Conservation (phyloP, 23 red algal genomes). For the Gracilaria vermiculophylla region DNA sequence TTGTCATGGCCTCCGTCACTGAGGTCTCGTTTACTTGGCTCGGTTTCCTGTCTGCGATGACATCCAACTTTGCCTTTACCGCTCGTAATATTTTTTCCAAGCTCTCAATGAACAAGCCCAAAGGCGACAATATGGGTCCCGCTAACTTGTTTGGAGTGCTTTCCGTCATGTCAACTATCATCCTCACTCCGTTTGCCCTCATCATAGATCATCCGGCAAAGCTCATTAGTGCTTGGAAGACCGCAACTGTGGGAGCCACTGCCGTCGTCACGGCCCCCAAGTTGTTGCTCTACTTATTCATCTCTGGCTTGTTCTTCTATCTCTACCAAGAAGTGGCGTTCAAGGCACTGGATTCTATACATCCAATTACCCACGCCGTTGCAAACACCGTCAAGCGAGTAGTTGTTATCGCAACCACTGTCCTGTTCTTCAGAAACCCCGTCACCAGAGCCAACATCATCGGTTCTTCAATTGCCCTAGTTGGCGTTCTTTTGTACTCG, state of each 20-base stretch:
- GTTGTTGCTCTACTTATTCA: conserved; percentile 58
- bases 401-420: conserved; percentile 86
- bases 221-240: conserved; percentile 73
- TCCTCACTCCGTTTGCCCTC: conserved; percentile 91
- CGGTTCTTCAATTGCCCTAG: conserved; percentile 82
- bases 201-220: conserved; percentile 82
- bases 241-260: conserved; percentile 75
- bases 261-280: conserved; percentile 83
- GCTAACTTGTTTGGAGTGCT: conserved; percentile 91
- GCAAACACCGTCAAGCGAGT: conserved; percentile 98
- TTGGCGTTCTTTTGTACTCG: conserved; percentile 93
- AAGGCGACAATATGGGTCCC: conserved; percentile 89
- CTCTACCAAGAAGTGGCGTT: conserved; percentile 97
- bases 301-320: conserved; percentile 94
- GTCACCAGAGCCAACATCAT: conserved; percentile 70
- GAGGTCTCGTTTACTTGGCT: conserved; percentile 98
- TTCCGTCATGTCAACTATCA: conserved; percentile 74
- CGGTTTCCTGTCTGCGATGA: conserved; percentile 98
- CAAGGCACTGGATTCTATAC: conserved; percentile 83
- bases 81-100: conserved; percentile 97
- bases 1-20: conserved; percentile 88
- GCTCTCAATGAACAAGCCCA: conserved; percentile 87
- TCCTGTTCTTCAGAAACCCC: conserved; percentile 94
- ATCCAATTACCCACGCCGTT: conserved; percentile 93
- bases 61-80: conserved; percentile 95